Evolutionary conservation across 768 basidiomycete species (phyloP).

Genomic region (Hygrocybe coccinea): DNA sequence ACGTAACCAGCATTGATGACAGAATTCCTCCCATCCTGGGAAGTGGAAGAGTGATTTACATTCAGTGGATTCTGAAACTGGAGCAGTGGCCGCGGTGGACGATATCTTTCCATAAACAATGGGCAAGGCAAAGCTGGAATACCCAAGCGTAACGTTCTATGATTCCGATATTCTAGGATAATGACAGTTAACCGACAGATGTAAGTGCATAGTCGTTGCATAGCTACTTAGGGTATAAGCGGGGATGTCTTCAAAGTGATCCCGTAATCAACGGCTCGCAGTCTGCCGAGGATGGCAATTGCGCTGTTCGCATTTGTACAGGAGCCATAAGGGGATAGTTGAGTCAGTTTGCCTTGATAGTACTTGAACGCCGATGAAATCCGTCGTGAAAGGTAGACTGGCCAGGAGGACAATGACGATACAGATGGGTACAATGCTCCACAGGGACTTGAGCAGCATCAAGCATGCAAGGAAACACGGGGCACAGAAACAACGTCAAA

Average conservation of each 20-base stretch:
- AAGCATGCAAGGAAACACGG: constrained; percentile 30
- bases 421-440: not conserved
- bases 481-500: not conserved
- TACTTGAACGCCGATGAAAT: constrained; percentile 56
- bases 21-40: constrained; percentile 65
- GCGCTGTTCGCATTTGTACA: constrained; percentile 51
- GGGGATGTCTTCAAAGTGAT: constrained; percentile 45
- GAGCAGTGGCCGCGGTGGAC: constrained; percentile 26
- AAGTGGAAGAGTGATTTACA: constrained; percentile 35
- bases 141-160: constrained; percentile 74
- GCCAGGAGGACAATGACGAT: not conserved
- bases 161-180: not conserved
- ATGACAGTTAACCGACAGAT: constrained; percentile 28
- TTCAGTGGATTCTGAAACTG: not conserved
- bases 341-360: constrained; percentile 50
- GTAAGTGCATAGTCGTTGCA: constrained; percentile 67
- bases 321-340: constrained; percentile 65
- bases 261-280: constrained; percentile 48
- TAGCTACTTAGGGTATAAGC: constrained; percentile 49
- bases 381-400: constrained; percentile 49
- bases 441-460: constrained; percentile 41
- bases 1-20: constrained; percentile 62
- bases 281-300: constrained; percentile 45
- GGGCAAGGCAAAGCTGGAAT: constrained; percentile 72
- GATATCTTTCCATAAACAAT: constrained; percentile 76